Base-by-base conservation (phyloP, 1,284 basidiomycete genomes). In the Lentinus polychrous region DNA sequence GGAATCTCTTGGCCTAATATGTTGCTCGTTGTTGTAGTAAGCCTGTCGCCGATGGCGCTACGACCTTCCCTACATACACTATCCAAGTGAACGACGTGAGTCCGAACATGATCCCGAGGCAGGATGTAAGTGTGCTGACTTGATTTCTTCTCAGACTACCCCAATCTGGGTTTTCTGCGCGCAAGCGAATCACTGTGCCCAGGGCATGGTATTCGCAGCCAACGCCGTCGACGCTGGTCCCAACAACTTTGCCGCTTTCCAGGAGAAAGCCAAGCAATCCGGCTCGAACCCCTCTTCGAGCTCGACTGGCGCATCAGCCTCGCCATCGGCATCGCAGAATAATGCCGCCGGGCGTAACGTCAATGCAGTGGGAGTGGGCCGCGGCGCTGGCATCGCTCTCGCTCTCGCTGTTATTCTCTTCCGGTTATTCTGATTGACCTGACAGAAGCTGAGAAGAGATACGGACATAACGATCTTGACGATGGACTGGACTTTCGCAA, bases 131-230 rank as follows among this genome's bases (percentile, higher is more conserved):
- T n/a, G n/a, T 37, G 14, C 27, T 27, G 27, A 27, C 57, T 52
- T 41, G 53, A 55, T 8, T 45, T 56, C 47, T 32, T 52, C 32
- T 35, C 56, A 67, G 63, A 69, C 70, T 12, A 55, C 65, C 3
- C 71, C 70, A 10, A 65, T 73, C 35, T 75, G 73, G 74, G 66
- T 67, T 17, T 73, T 66, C 64, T 74, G 73, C 58, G 55, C 51
- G 10, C 78, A 81, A 59, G 37, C 41, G 10, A 61, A 53, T 42
- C 81, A 83, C 63, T 83, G 81, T 57, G 71, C 71, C 1, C 64
- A 67, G 39, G 81, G 81, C 43, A 85, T 84, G 83, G 81, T 85
- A 46, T 82, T 83, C 62, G 64, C 77, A 18, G 73, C 73, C 54
- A 85, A 85, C 61, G 74, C 82, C 7, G 65, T 75, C 14, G 73